Conservation (phyloP, 1,139 yeast genomes). For the Magnusiomyces clavatus region DNA sequence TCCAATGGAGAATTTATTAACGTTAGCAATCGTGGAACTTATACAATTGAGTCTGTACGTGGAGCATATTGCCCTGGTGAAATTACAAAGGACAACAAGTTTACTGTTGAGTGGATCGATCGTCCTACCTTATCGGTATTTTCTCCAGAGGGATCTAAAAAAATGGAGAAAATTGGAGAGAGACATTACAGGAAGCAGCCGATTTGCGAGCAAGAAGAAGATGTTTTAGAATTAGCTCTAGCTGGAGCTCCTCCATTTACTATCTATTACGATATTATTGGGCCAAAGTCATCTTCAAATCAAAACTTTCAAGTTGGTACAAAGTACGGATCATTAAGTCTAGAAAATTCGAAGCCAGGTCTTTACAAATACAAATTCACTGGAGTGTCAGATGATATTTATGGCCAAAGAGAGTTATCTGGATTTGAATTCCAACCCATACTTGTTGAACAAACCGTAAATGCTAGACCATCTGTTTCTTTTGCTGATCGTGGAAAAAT, state of each 20-base stretch:
- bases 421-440: constrained; percentile 33
- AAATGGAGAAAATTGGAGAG: constrained; percentile 18
- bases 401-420: constrained; percentile 28
- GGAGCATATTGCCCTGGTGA: constrained; percentile 69
- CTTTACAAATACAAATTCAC: constrained; percentile 52
- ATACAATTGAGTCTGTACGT: constrained; percentile 47
- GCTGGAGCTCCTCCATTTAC: constrained; percentile 63
- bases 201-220: constrained; percentile 44
- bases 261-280: constrained; percentile 55
- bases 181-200: constrained; percentile 31
- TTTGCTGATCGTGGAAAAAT: constrained; percentile 44
- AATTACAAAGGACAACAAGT: constrained; percentile 28
- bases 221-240: constrained; percentile 42
- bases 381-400: constrained; percentile 59
- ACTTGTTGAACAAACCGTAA: constrained; percentile 51
- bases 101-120: constrained; percentile 33
- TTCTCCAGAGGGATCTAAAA: constrained; percentile 26
- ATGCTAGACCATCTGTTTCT: constrained; percentile 50
- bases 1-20: constrained; percentile 31
- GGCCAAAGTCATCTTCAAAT: constrained; percentile 47
- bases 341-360: constrained; percentile 41
- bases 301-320: constrained; percentile 44
- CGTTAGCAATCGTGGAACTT: constrained; percentile 53
- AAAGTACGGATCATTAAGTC: constrained; percentile 40
- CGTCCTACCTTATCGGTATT: constrained; percentile 47